These are phyloP conservation scores for Suillus hirtellus DNA, from an alignment of 768 basidiomycete genomes.

Conservation along the genomic window DNA sequence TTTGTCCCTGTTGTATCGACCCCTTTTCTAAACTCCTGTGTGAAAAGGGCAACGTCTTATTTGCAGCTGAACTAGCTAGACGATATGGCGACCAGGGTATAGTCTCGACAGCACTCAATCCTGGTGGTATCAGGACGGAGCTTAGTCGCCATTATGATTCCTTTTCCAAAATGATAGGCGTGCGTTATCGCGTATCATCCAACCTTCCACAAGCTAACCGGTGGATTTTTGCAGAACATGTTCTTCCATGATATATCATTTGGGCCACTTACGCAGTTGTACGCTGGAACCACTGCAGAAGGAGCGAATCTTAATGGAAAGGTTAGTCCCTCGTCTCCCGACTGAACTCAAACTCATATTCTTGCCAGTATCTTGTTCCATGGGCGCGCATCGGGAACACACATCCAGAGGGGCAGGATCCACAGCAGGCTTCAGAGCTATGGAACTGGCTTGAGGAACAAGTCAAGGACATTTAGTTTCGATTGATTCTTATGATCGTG, in stretches of 20 bases:
- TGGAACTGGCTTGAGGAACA: conserved; percentile 53
- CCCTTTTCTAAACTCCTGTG: background rate
- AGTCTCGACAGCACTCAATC: conserved; percentile 44
- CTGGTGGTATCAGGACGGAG: conserved; percentile 35
- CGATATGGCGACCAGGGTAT: conserved; percentile 47
- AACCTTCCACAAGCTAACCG: background rate
- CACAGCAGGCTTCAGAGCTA: conserved; percentile 35
- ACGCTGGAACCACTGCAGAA: conserved; percentile 46
- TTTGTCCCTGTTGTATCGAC: background rate
- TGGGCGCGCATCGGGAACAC: conserved; percentile 44
- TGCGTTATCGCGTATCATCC: conserved; percentile 9
- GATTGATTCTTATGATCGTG: background rate
- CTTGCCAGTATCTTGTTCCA: conserved; percentile 44
- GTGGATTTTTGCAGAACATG: conserved; percentile 5
- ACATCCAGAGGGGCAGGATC: conserved; percentile 34
- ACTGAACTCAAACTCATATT: background rate
- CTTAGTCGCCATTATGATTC: conserved; percentile 19
- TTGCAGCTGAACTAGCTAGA: conserved; percentile 43
- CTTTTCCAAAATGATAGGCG: conserved; percentile 1
- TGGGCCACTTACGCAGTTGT: conserved; percentile 52
- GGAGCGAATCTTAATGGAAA: conserved; percentile 46
- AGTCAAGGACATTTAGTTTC: conserved; percentile 26
- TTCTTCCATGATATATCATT: conserved; percentile 33
- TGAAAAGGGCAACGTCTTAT: conserved; percentile 43
- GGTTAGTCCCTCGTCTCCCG: conserved; percentile 25